These are phyloP conservation scores for Aureobasidium sp. DNA, from an alignment of 2,329 filamentous ascomycete species.

Conservation along the genomic window DNA sequence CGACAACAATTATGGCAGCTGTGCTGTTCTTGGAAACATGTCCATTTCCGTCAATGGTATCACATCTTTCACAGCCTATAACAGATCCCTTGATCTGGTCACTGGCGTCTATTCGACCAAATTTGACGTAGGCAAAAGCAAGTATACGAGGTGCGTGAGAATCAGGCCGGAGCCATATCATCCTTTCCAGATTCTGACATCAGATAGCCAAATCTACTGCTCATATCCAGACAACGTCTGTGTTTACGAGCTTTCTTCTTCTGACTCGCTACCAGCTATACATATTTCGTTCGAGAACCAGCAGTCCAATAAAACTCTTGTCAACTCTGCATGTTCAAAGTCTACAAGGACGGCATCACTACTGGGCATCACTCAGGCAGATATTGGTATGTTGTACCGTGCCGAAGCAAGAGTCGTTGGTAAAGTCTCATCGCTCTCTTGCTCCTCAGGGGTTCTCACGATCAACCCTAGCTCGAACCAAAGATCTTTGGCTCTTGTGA, in stretches of 20 bases:
- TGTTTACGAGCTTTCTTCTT: conserved; percentile 31
- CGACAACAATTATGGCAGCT: conserved; percentile 39
- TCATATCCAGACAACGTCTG: conserved; percentile 38
- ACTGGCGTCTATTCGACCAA: conserved; percentile 35
- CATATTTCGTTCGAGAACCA: conserved; percentile 39
- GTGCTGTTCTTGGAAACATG: conserved; percentile 43
- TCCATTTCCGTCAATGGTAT: conserved; percentile 34
- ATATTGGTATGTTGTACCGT: conserved; percentile 41
- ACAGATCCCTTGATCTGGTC: conserved; percentile 38
- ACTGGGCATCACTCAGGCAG: conserved; percentile 34
- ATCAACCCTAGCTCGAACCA: conserved; percentile 27
- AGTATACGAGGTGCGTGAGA: conserved; percentile 23
- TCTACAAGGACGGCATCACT: conserved; percentile 26
- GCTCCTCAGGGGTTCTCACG: conserved; percentile 22
- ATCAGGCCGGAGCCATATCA: background rate
- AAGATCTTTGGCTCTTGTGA: conserved; percentile 34
- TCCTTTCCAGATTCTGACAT: background rate
- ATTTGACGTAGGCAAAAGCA: conserved; percentile 24
- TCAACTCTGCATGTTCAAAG: conserved; percentile 17
- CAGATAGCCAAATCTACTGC: conserved; percentile 37
- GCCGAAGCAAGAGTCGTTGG: conserved; percentile 31
- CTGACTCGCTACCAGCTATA: conserved; percentile 33
- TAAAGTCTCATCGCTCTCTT: conserved; percentile 16
- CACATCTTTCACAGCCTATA: conserved; percentile 30
- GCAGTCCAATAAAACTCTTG: conserved; percentile 24